Evolutionary conservation across 257 asterid genomes (phyloP).

Genomic region (Primulina eburnea): DNA sequence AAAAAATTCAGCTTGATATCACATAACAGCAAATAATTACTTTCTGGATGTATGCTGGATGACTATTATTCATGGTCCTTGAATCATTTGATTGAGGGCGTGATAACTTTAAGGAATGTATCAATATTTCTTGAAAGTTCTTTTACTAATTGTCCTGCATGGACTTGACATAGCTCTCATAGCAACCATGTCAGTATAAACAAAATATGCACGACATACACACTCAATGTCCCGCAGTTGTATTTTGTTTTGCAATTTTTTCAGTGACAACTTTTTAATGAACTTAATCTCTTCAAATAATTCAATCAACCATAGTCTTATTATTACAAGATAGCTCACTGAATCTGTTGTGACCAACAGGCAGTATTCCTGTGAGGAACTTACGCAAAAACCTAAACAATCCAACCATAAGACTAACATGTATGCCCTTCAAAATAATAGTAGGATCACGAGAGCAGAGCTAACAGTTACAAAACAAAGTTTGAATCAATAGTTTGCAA

Average conservation of each 20-base stretch:
- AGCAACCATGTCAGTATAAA: background rate
- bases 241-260: background rate
- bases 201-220: background rate
- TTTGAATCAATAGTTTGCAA: background rate
- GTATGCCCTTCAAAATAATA: background rate
- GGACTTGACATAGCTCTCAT: background rate
- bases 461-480: background rate
- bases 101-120: background rate
- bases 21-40: background rate
- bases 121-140: background rate
- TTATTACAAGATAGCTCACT: background rate
- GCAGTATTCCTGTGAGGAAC: slow-evolving; percentile 10
- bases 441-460: slow-evolving; percentile 3
- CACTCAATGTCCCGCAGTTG: background rate
- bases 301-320: background rate
- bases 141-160: background rate
- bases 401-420: slow-evolving; percentile 4
- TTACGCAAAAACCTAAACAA: background rate
- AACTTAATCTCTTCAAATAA: background rate
- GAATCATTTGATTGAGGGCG: background rate
- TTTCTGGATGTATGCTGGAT: background rate
- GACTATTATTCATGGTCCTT: background rate
- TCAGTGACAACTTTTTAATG: background rate
- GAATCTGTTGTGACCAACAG: background rate
- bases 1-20: background rate